Evolutionary conservation across 768 basidiomycete genomes (phyloP).

Genomic region (Leccinum fibrillosum): DNA sequence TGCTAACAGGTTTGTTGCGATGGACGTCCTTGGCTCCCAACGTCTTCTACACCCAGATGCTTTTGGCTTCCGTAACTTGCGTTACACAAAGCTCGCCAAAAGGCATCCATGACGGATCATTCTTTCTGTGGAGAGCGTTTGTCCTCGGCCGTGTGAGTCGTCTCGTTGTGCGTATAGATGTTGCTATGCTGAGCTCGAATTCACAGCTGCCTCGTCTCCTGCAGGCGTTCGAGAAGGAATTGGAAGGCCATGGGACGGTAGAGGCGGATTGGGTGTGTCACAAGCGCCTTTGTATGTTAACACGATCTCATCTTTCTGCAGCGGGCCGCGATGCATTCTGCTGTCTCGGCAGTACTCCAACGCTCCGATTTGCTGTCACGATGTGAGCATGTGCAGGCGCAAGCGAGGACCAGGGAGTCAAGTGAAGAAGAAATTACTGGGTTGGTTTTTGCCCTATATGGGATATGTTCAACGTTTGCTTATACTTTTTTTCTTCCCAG

Average conservation of each 20-base stretch:
- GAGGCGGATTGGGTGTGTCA: conserved; percentile 58
- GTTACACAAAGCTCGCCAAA: conserved; percentile 48
- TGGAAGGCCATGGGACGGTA: conserved; percentile 45
- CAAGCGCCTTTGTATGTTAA: neutral
- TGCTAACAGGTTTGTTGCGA: conserved; percentile 55
- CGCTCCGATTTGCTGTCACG: conserved; percentile 53
- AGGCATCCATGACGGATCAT: conserved; percentile 28
- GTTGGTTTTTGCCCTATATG: conserved; percentile 9
- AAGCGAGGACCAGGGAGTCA: conserved; percentile 20
- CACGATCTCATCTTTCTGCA: conserved; percentile 17
- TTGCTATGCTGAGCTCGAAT: conserved; percentile 2
- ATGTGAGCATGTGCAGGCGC: conserved; percentile 48
- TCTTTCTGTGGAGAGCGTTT: conserved; percentile 66
- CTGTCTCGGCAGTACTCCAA: conserved; percentile 46
- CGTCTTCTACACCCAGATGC: conserved; percentile 65
- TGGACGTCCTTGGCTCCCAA: conserved; percentile 63
- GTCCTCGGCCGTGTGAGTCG: conserved; percentile 63
- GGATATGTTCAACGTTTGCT: neutral
- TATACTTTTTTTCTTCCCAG: conserved; percentile 17
- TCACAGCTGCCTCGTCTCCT: conserved; percentile 61
- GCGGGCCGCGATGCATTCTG: conserved; percentile 46
- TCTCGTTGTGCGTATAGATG: neutral
- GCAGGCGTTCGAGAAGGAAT: conserved; percentile 48
- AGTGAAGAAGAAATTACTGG: conserved; percentile 21
- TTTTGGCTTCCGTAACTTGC: conserved; percentile 61